A percentile compares a stretch with the other conserved stretches of the same genome.
Evolutionary conservation across 1,284 basidiomycete species (phyloP).

Genomic region (Termitomyces sp.): DNA sequence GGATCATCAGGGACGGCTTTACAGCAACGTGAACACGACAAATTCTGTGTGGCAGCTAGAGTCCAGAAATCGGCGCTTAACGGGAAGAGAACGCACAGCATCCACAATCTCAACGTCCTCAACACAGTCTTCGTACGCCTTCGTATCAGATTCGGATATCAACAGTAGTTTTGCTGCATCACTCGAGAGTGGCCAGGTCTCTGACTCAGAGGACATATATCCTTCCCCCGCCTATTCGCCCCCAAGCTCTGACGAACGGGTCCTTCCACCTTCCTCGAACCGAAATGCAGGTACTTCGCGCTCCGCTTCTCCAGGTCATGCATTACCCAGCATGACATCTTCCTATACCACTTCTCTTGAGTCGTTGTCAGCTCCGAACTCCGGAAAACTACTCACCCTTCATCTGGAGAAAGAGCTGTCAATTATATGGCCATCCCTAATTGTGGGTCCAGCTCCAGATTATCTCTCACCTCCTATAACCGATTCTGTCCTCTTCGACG

Average conservation of each 20-base stretch:
- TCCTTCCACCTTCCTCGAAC: slow-evolving; percentile 29
- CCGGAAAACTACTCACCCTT: slow-evolving; percentile 64
- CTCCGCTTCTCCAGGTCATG: slow-evolving; percentile 51
- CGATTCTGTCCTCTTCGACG: slow-evolving; percentile 49
- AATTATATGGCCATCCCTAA: slow-evolving; percentile 73
- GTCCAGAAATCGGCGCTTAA: slow-evolving; percentile 47
- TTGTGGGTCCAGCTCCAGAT: slow-evolving; percentile 67
- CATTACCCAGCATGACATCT: slow-evolving; percentile 53
- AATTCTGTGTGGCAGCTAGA: slow-evolving; percentile 75
- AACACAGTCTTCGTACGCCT: slow-evolving; percentile 72
- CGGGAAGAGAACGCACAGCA: slow-evolving; percentile 61
- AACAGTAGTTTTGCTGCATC: slow-evolving; percentile 78
- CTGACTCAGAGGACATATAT: slow-evolving; percentile 60
- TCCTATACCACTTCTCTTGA: slow-evolving; percentile 67
- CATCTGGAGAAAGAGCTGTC: slow-evolving; percentile 75
- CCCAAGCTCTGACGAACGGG: slow-evolving; percentile 51
- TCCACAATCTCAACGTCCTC: slow-evolving; percentile 71
- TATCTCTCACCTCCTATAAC: slow-evolving; percentile 46
- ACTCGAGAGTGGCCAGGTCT: slow-evolving; percentile 62
- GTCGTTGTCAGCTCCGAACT: slow-evolving; percentile 51
- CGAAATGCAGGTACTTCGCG: slow-evolving; percentile 40
- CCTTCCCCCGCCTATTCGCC: slow-evolving; percentile 57
- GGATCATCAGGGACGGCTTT: slow-evolving; percentile 57
- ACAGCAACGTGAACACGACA: slow-evolving; percentile 56
- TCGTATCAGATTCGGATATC: slow-evolving; percentile 73